A percentile compares a stretch with the other conserved stretches of the same genome.
Evolutionary conservation across 352 stramenopile genomes (phyloP).

Genomic region (Phytophthora kernoviae): DNA sequence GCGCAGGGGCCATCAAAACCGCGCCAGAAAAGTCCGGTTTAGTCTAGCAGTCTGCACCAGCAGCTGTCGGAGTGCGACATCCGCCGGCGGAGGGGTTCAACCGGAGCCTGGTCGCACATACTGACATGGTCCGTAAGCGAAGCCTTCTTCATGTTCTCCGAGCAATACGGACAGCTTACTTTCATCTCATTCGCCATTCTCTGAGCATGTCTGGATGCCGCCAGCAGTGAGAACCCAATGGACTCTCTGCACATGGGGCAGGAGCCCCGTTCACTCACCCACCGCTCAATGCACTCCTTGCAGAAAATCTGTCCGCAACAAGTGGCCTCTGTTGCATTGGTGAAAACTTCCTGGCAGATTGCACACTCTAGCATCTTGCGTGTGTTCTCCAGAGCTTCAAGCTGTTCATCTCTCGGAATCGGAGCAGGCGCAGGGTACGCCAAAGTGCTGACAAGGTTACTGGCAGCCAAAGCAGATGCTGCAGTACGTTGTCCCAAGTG

Average conservation of each 20-base stretch:
- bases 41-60: conserved; percentile 63
- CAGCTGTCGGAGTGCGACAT: conserved; percentile 69
- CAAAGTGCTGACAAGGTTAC: conserved; percentile 76
- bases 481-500: conserved; percentile 82
- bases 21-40: conserved; percentile 52
- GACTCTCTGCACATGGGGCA: conserved; percentile 84
- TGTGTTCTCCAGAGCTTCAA: conserved; percentile 81
- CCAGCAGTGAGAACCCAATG: conserved; percentile 72
- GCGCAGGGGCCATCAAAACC: conserved; percentile 68
- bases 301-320: conserved; percentile 89
- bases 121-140: conserved; percentile 64
- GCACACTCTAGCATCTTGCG: conserved; percentile 88
- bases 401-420: conserved; percentile 76
- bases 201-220: conserved; percentile 70
- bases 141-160: conserved; percentile 76
- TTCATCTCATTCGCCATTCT: conserved; percentile 89
- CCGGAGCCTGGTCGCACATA: conserved; percentile 64
- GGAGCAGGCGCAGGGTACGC: conserved; percentile 56
- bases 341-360: conserved; percentile 87
- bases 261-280: conserved; percentile 79
- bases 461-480: conserved; percentile 69
- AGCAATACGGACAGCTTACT: conserved; percentile 69
- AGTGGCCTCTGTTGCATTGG: conserved; percentile 68
- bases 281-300: conserved; percentile 81
- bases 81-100: conserved; percentile 77